Base-by-base conservation (phyloP, 2,329 filamentous ascomycete genomes). In the Diplodia corticola region DNA sequence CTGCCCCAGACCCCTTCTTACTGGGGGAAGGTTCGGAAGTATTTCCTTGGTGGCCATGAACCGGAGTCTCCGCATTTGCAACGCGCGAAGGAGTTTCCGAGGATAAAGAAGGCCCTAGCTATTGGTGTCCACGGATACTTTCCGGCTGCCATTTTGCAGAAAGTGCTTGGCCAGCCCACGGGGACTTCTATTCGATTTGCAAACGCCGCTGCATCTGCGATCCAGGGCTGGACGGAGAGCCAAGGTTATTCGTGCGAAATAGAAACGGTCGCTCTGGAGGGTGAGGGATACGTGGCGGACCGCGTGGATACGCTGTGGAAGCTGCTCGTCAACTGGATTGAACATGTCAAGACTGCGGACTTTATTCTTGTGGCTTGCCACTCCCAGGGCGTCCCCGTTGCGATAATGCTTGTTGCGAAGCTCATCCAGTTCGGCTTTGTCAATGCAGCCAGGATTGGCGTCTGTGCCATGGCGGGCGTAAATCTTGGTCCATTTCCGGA, bases 111-210 rank as follows among this genome's bases (percentile, higher is more conserved):
- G 70, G 95, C 95, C 13, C 84, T 99, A 5, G 93, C 93, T 1
- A 97, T 99, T 70, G 95, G 95, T 46, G 88, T 99, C 1, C 95
- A 99, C 76, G 95, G 95, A 0, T 90, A 96, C 68, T 97, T 98
- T 70, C 95, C 95, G 0, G 92, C 92, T 0, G 87, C 90, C 0
- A 86, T 96, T 49, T 84, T 99, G 40, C 89, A 95, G n/a, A 91
- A 90, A 22, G 91, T 99, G 71, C 89, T 98, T 17, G 95, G 95
- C 0, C 94, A 97, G 72, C 95, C 95, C 0, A 99, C 93, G 0
- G 95, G 95, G 5, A 99, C 95, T 0, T 98, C 94, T 0, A 88
- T 98, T 66, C 89, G 93, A 48, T 99, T 99, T 74, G 92, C 93
- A 10, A 94, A 91, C 69, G 89, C 94, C 73, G 91, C 91, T 20